A percentile compares a stretch with the other conserved stretches of the same genome.
phyloP scores from a whole-genome alignment of 306 rosid species.

The Vigna hirtella region DNA sequence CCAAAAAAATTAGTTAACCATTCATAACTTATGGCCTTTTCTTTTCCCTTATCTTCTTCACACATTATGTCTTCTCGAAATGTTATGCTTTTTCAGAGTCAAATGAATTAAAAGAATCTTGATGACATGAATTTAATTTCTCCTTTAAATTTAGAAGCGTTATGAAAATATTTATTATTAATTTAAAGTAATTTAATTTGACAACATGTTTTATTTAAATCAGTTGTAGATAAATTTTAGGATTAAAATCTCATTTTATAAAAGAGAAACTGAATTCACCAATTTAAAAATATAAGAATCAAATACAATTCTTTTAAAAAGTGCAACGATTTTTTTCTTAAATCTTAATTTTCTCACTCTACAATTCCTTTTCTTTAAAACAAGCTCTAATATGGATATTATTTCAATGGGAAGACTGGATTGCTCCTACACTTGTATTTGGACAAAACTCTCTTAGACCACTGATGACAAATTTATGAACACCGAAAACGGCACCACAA shows the following conservation, averaged over 20 bases:
- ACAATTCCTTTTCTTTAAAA: background rate
- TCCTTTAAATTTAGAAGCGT: background rate
- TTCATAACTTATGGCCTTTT: conserved; percentile 23
- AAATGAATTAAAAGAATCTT: background rate
- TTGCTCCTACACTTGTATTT: background rate
- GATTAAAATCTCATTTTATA: no score
- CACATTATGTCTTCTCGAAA: conserved; percentile 23
- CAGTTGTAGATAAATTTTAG: background rate
- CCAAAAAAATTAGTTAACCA: conserved; percentile 21
- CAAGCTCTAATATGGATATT: background rate
- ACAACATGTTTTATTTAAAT: background rate
- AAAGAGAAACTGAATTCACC: no score
- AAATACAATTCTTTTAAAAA: no score
- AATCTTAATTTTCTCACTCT: background rate
- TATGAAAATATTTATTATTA: background rate
- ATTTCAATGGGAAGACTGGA: background rate
- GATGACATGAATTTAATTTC: background rate
- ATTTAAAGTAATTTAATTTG: background rate
- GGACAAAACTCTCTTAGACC: no score
- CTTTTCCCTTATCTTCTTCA: background rate
- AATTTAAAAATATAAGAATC: no score
- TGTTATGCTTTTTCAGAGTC: conserved; percentile 17
- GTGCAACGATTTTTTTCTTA: background rate
- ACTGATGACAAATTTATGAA: no score
- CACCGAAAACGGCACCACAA: no score